These are phyloP conservation scores for Nematocida parisii DNA, from an alignment of 371 early-diverging fungal genomes.

Conservation along the genomic window DNA sequence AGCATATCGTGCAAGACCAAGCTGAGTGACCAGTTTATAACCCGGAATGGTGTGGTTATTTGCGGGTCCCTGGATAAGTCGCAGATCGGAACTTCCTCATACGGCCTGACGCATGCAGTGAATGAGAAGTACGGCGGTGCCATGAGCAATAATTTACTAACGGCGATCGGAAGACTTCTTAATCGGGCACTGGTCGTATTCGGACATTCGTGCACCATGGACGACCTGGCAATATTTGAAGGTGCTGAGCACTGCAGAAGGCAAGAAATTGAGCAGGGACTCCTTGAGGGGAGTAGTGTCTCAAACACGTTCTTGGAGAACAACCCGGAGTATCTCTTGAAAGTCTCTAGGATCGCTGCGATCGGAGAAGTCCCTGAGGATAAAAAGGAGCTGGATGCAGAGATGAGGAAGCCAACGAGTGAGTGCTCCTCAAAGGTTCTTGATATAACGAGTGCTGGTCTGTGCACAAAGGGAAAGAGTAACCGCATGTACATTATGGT, in stretches of 20 bases:
- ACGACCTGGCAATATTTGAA: slow-evolving; percentile 79
- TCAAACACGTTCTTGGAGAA: not conserved
- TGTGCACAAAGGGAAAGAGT: slow-evolving; percentile 80
- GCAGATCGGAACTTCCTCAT: slow-evolving; percentile 86
- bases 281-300: slow-evolving; percentile 67
- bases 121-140: slow-evolving; percentile 90
- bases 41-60: slow-evolving; percentile 80
- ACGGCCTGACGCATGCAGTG: slow-evolving; percentile 88
- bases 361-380: slow-evolving; percentile 7
- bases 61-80: slow-evolving; percentile 93
- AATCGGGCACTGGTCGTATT: slow-evolving; percentile 80
- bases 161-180: slow-evolving; percentile 85
- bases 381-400: slow-evolving; percentile 27
- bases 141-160: slow-evolving; percentile 83
- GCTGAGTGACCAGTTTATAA: slow-evolving; percentile 76
- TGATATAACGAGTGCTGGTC: slow-evolving; percentile 74
- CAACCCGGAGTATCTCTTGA: slow-evolving; percentile 7
- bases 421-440: slow-evolving; percentile 82
- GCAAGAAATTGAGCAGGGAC: slow-evolving; percentile 74
- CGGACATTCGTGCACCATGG: slow-evolving; percentile 95
- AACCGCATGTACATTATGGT: slow-evolving; percentile 99
- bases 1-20: slow-evolving; percentile 82
- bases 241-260: slow-evolving; percentile 52
- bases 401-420: slow-evolving; percentile 70
- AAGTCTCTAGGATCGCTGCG: slow-evolving; percentile 30